phyloP scores from a whole-genome alignment of 139 green algal genomes.

The Desmodesmus armatus region DNA sequence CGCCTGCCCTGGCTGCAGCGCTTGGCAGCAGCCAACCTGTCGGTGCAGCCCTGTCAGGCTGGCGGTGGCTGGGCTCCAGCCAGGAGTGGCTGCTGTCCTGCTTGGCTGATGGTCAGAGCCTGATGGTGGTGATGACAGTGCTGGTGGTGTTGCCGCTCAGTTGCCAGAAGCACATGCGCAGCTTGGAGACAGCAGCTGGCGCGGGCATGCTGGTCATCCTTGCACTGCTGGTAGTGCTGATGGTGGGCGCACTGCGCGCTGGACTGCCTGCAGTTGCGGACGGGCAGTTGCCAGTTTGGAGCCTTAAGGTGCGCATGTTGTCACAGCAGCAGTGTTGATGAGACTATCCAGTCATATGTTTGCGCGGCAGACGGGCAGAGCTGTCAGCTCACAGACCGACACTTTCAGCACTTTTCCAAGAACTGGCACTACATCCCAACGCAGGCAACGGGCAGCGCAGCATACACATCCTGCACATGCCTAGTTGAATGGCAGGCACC shows the following conservation, averaged over 20 bases:
- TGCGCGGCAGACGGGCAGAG: too few species aligned
- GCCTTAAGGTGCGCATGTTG: constrained; percentile 47
- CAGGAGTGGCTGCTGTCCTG: not conserved
- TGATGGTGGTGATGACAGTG: constrained; percentile 34
- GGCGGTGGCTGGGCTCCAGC: not conserved
- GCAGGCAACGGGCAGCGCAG: not conserved
- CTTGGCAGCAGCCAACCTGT: not conserved
- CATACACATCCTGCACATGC: not conserved
- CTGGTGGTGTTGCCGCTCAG: constrained; percentile 34
- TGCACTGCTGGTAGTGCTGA: constrained; percentile 61
- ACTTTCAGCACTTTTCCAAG: too few species aligned
- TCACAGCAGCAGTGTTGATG: not conserved
- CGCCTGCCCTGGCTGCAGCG: constrained; percentile 4
- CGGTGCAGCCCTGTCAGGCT: not conserved
- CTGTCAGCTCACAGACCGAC: too few species aligned
- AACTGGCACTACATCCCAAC: too few species aligned
- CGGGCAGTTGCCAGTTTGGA: constrained; percentile 75
- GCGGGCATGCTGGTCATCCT: constrained; percentile 74
- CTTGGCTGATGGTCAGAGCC: not conserved
- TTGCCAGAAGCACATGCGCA: constrained; percentile 46
- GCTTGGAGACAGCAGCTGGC: constrained; percentile 74
- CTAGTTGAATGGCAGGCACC: too few species aligned
- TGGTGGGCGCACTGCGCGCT: not conserved
- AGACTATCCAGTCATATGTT: not conserved
- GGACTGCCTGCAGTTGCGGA: constrained; percentile 74